Percentiles rank a stretch among this genome's conserved stretches.
phyloP scores from a whole-genome alignment of 192 early-diverging fungal species.

The Phlyctochytrium bullatum region DNA sequence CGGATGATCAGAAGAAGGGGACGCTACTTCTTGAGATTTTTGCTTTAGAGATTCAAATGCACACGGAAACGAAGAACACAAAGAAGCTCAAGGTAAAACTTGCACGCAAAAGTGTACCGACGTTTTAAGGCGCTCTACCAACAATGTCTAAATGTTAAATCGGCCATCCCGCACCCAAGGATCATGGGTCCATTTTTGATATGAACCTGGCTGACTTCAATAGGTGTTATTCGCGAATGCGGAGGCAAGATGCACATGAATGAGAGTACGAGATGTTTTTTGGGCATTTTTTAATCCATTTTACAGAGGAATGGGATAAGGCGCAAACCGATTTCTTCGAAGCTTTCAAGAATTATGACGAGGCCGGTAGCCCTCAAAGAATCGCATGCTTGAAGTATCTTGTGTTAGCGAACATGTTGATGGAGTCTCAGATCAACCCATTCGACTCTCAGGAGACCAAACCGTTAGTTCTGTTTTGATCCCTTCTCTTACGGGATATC shows the following conservation, averaged over 20 bases:
- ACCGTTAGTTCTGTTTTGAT: conserved; percentile 52
- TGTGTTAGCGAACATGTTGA: conserved; percentile 94
- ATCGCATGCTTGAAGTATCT: conserved; percentile 94
- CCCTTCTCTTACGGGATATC: conserved; percentile 5
- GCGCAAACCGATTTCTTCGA: conserved; percentile 96
- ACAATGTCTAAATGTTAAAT: conserved; percentile 82
- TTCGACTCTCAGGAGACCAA: conserved; percentile 98
- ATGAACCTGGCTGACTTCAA: neutral
- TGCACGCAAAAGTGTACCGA: conserved; percentile 6
- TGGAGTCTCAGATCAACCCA: conserved; percentile 92
- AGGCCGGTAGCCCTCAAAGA: conserved; percentile 89
- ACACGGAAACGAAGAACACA: conserved; percentile 80
- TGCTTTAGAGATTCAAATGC: conserved; percentile 96
- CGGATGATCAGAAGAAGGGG: conserved; percentile 86
- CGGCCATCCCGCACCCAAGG: conserved; percentile 92
- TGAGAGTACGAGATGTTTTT: conserved; percentile 59
- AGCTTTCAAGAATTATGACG: conserved; percentile 97
- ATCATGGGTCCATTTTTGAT: conserved; percentile 68
- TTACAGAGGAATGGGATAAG: conserved; percentile 79
- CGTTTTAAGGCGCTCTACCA: conserved; percentile 68
- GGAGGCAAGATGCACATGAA: conserved; percentile 98
- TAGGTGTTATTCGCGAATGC: conserved; percentile 88
- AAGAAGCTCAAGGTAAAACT: conserved; percentile 78
- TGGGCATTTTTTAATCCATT: neutral
- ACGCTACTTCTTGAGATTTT: conserved; percentile 91